Conservation (phyloP, 176 grass and related monocot species). For the Pharus latifolius region DNA sequence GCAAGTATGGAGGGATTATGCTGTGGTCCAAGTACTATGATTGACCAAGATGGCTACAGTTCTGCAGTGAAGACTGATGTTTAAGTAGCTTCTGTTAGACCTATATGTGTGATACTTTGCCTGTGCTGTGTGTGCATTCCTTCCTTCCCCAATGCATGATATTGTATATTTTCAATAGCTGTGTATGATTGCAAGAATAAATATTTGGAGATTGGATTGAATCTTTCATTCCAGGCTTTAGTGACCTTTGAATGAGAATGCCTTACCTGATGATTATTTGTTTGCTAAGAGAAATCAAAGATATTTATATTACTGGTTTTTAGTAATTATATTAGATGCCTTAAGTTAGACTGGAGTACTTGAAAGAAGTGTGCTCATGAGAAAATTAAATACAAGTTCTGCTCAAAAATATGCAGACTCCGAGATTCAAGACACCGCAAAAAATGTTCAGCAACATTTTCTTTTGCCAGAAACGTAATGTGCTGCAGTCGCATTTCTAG, state of each 20-base stretch:
- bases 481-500: background rate
- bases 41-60: slow-evolving; percentile 42
- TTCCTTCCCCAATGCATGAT: background rate
- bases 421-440: too few species aligned
- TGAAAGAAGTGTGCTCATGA: too few species aligned
- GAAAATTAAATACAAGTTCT: too few species aligned
- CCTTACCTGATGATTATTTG: too few species aligned
- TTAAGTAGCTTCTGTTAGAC: background rate
- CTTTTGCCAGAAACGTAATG: background rate
- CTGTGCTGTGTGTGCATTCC: background rate
- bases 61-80: slow-evolving; percentile 46
- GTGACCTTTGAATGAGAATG: too few species aligned
- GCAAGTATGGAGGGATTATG: slow-evolving; percentile 63
- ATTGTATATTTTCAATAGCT: background rate
- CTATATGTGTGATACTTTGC: background rate
- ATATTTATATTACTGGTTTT: background rate
- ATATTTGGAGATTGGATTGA: background rate
- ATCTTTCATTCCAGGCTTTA: background rate
- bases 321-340: background rate
- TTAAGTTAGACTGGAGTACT: too few species aligned
- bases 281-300: too few species aligned
- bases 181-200: background rate
- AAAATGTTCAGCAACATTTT: background rate
- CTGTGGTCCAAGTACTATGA: slow-evolving; percentile 64
- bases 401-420: background rate